Percentiles rank a stretch among this genome's conserved stretches.
Conservation (phyloP, 345 rosid species). For the Arabis hirsuta region DNA sequence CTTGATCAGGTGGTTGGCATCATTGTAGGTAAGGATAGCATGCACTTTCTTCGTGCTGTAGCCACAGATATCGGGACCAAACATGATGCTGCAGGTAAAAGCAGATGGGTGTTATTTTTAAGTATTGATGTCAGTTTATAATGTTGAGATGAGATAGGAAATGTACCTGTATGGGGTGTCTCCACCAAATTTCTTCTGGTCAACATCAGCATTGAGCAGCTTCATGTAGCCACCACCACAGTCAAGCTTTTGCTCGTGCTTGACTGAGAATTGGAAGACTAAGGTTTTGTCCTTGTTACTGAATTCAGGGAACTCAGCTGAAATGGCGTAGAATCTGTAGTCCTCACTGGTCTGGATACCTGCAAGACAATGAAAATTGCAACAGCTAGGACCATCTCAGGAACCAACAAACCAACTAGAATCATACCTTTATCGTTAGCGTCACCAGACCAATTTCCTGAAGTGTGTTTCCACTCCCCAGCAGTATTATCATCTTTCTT, state of each 20-base stretch:
- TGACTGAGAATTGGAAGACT: conserved; percentile 95
- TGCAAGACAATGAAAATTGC: conserved; percentile 31
- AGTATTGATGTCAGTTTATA: not conserved
- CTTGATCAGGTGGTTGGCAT: conserved; percentile 83
- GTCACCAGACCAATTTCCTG: conserved; percentile 95
- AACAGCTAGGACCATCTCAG: not conserved
- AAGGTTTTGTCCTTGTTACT: conserved; percentile 90
- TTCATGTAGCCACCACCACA: conserved; percentile 99
- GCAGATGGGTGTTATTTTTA: not conserved
- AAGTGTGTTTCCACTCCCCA: conserved; percentile 90
- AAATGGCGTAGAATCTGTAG: conserved; percentile 95
- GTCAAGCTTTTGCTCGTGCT: conserved; percentile 99
- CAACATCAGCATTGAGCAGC: conserved; percentile 83
- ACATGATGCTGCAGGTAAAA: conserved; percentile 80
- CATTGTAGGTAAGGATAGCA: conserved; percentile 89
- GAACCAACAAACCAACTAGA: not conserved
- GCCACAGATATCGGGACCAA: conserved; percentile 99
- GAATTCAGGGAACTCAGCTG: conserved; percentile 90
- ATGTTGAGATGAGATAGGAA: not conserved
- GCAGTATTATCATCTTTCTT: conserved; percentile 85
- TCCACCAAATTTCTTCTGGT: conserved; percentile 97
- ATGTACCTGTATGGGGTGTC: conserved; percentile 89
- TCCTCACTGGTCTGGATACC: conserved; percentile 99
- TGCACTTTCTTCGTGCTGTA: conserved; percentile 99
- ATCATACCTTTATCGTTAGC: conserved; percentile 79